Conservation (phyloP, 257 asterid species). For the Solanum raphanifolium region DNA sequence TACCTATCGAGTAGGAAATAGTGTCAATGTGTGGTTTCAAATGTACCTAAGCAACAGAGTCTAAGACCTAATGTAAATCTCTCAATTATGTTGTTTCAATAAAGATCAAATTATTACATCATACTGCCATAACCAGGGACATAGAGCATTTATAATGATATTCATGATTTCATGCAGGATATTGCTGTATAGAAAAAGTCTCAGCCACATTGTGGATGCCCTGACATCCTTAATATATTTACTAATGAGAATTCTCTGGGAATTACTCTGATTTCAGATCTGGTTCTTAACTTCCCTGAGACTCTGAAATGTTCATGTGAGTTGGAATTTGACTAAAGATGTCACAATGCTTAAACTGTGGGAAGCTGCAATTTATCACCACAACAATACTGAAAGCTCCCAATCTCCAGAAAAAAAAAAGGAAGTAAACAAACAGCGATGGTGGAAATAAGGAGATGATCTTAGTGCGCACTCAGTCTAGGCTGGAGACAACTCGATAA, state of each 20-base stretch:
- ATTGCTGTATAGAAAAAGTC: background rate
- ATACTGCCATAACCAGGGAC: background rate
- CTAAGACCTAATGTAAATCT: background rate
- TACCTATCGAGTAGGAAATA: conserved; percentile 29
- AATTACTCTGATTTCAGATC: background rate
- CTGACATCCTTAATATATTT: background rate
- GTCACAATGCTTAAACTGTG: background rate
- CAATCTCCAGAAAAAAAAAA: background rate
- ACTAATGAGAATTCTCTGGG: background rate
- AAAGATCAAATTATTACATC: background rate
- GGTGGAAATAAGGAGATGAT: background rate
- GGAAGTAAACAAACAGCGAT: background rate
- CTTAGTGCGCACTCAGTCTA: background rate
- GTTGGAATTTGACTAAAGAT: background rate
- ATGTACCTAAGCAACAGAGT: background rate
- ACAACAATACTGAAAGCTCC: background rate
- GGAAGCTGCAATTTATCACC: background rate
- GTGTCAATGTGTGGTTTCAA: background rate
- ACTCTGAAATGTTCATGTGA: background rate
- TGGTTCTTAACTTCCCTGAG: background rate
- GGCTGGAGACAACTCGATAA: background rate
- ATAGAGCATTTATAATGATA: background rate
- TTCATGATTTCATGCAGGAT: background rate
- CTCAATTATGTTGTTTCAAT: background rate
- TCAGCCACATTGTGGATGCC: background rate